These are phyloP conservation scores for Fistulifera pelliculosa DNA, from an alignment of 108 stramenopile genomes.

Conservation along the genomic window DNA sequence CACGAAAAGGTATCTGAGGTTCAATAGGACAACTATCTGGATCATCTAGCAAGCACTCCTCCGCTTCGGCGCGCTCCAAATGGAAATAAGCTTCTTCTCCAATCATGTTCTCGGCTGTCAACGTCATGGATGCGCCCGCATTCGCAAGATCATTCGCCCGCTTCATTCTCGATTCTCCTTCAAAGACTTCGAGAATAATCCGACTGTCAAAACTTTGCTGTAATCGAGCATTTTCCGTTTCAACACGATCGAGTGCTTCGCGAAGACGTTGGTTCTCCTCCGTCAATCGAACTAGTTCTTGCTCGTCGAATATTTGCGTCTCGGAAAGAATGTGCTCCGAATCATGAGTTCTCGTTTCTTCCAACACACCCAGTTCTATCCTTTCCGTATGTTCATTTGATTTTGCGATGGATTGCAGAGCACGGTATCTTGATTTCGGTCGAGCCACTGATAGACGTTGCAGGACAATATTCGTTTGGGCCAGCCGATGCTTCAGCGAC, in stretches of 20 bases:
- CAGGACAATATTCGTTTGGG: no score
- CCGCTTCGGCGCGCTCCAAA: slow-evolving; percentile 12
- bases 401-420: no score
- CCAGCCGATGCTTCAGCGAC: no score
- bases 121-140: slow-evolving; percentile 15
- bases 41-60: slow-evolving; percentile 27
- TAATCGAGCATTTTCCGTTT: slow-evolving; percentile 8
- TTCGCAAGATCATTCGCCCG: neutral
- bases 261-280: neutral
- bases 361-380: no score
- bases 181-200: slow-evolving; percentile 50
- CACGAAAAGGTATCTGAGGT: slow-evolving; percentile 39
- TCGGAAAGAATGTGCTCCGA: no score
- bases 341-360: no score
- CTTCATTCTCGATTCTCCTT: slow-evolving; percentile 33
- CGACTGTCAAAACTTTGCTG: slow-evolving; percentile 10
- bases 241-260: neutral
- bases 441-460: no score
- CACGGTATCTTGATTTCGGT: no score
- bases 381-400: no score
- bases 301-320: no score
- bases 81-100: slow-evolving; percentile 10
- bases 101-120: slow-evolving; percentile 10
- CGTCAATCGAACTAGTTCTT: neutral
- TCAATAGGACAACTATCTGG: slow-evolving; percentile 30